Conservation (phyloP, 2,329 filamentous ascomycete genomes). For the Pleomassaria siparia region DNA sequence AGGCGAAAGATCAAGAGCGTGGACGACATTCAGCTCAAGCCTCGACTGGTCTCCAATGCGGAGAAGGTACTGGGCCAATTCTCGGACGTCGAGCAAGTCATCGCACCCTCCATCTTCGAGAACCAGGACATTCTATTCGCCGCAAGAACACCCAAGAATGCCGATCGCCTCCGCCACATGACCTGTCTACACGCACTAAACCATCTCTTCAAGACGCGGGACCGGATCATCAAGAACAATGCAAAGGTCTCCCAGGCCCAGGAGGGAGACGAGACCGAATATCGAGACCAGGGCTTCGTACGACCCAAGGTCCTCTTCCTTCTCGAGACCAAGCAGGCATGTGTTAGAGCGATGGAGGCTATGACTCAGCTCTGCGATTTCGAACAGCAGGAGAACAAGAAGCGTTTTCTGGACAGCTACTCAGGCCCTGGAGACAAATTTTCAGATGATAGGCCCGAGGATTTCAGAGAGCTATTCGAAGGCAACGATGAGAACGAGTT, state of each 20-base stretch:
- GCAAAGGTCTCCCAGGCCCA: slow-evolving; percentile 70
- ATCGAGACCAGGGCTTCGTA: slow-evolving; percentile 93
- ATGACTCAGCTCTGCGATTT: slow-evolving; percentile 76
- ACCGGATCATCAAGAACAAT: slow-evolving; percentile 91
- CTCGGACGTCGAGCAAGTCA: slow-evolving; percentile 61
- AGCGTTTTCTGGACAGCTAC: slow-evolving; percentile 86
- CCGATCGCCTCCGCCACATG: slow-evolving; percentile 68
- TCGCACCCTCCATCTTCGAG: slow-evolving; percentile 74
- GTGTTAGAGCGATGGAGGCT: slow-evolving; percentile 73
- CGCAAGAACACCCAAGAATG: slow-evolving; percentile 68
- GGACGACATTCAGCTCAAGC: slow-evolving; percentile 36
- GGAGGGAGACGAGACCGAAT: slow-evolving; percentile 64
- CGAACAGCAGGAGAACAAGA: slow-evolving; percentile 93
- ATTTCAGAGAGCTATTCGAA: slow-evolving; percentile 86
- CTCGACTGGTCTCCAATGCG: slow-evolving; percentile 32
- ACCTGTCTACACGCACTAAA: slow-evolving; percentile 84
- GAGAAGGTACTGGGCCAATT: slow-evolving; percentile 51
- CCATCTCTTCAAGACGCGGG: slow-evolving; percentile 90
- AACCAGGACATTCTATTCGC: slow-evolving; percentile 82
- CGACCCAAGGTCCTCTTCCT: slow-evolving; percentile 90
- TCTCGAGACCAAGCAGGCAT: slow-evolving; percentile 84
- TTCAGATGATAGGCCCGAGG: slow-evolving; percentile 73
- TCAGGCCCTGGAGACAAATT: slow-evolving; percentile 68
- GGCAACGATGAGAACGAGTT: slow-evolving; percentile 99
- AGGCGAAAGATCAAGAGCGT: slow-evolving; percentile 26